A percentile compares a stretch with the other conserved stretches of the same genome.
Conservation (phyloP, 2,329 filamentous ascomycete species). For the Stenocarpella maydis region DNA sequence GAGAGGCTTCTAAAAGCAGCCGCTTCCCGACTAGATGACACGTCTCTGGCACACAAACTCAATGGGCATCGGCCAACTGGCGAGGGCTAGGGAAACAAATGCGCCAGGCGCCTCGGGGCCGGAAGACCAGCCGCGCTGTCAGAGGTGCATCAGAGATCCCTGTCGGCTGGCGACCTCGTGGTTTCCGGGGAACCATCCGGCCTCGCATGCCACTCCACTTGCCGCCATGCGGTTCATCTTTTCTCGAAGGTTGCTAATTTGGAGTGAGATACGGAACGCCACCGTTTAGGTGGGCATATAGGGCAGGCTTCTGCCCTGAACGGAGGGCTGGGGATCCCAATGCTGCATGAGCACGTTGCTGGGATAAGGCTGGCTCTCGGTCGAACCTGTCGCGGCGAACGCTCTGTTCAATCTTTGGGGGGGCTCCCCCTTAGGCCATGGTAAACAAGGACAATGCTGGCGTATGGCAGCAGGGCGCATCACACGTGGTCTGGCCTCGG, state of each 20-base stretch:
- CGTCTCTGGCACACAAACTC: constrained; percentile 14
- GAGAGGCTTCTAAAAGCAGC: constrained; percentile 12
- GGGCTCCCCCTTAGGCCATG: background rate
- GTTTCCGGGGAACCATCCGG: constrained; percentile 32
- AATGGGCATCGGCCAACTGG: background rate
- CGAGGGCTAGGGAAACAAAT: background rate
- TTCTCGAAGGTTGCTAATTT: constrained; percentile 35
- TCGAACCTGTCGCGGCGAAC: background rate
- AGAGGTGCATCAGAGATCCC: constrained; percentile 33
- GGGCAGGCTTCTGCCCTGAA: background rate
- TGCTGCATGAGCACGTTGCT: constrained; percentile 6
- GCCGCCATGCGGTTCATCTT: constrained; percentile 33
- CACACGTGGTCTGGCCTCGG: constrained; percentile 27
- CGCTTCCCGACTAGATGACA: constrained; percentile 4
- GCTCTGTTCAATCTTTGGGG: background rate
- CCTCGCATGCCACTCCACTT: constrained; percentile 30
- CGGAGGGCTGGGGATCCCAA: constrained; percentile 25
- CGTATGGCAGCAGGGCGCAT: constrained; percentile 14
- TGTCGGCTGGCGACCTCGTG: constrained; percentile 14
- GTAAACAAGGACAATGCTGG: constrained; percentile 5
- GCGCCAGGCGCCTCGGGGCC: constrained; percentile 18
- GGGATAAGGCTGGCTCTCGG: constrained; percentile 3
- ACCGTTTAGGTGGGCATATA: constrained; percentile 19
- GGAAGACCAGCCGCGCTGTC: constrained; percentile 33
- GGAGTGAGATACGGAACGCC: constrained; percentile 17